Conservation (phyloP, 2,329 filamentous ascomycete genomes). For the Hypoxylon sp. region DNA sequence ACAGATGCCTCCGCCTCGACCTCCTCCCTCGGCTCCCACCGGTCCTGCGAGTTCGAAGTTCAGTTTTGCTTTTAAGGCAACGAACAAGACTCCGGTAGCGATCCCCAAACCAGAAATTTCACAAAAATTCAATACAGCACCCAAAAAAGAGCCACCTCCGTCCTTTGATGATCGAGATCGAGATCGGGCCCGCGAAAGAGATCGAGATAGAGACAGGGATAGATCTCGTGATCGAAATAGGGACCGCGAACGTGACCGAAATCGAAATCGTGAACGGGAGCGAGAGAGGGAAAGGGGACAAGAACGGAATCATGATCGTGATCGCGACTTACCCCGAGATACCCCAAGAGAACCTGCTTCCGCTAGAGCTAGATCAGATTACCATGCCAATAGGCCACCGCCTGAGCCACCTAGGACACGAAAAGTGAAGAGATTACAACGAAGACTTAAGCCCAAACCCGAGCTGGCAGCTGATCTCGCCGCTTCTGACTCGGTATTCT, state of each 20-base stretch:
- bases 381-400: slow-evolving; percentile 41
- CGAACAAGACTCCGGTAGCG: slow-evolving; percentile 65
- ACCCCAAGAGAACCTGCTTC: slow-evolving; percentile 47
- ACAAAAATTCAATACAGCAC: slow-evolving; percentile 72
- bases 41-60: slow-evolving; percentile 75
- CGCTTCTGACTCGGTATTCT: slow-evolving; percentile 88
- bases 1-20: slow-evolving; percentile 62
- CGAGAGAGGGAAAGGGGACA: slow-evolving; percentile 3
- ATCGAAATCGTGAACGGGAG: slow-evolving; percentile 5
- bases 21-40: slow-evolving; percentile 59
- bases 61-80: slow-evolving; percentile 90
- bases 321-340: slow-evolving; percentile 45
- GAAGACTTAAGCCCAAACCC: slow-evolving; percentile 75
- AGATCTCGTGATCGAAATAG: slow-evolving; percentile 12
- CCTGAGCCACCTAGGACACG: slow-evolving; percentile 62
- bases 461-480: slow-evolving; percentile 75
- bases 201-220: slow-evolving; percentile 10
- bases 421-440: slow-evolving; percentile 73
- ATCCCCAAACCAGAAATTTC: slow-evolving; percentile 72
- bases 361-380: slow-evolving; percentile 43
- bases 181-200: slow-evolving; percentile 18
- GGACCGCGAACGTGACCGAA: slow-evolving; percentile 4
- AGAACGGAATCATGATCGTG: slow-evolving; percentile 38
- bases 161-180: slow-evolving; percentile 50
- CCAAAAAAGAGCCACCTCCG: slow-evolving; percentile 54